Evolutionary conservation across 164 flowering plant species (phyloP).

Genomic region (Hamamelis virginiana): DNA sequence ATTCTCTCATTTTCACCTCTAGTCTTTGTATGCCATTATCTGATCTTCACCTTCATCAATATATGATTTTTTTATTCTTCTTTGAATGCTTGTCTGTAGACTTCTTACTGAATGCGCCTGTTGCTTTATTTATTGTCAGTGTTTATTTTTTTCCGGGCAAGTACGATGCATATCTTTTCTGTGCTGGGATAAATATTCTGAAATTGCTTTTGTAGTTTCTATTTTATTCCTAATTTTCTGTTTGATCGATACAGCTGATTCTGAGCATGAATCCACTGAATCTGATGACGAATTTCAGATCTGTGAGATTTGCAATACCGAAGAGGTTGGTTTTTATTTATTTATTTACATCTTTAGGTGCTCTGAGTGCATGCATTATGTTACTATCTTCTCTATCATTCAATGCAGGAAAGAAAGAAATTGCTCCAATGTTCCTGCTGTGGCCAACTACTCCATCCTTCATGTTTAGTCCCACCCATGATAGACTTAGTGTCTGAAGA

Average conservation of each 20-base stretch:
- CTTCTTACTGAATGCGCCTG: too few relatives aligned
- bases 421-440: constrained; percentile 89
- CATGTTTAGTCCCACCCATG: constrained; percentile 75
- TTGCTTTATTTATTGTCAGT: background rate
- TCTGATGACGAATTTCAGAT: constrained; percentile 99
- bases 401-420: constrained; percentile 79
- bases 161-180: background rate
- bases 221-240: constrained; percentile 4
- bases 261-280: constrained; percentile 71
- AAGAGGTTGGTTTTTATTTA: constrained; percentile 52
- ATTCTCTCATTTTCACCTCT: background rate
- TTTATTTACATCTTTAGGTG: background rate
- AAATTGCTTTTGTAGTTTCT: background rate
- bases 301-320: constrained; percentile 77
- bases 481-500: constrained; percentile 48
- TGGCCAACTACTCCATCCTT: constrained; percentile 71
- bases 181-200: background rate
- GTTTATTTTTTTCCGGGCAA: background rate
- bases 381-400: constrained; percentile 4
- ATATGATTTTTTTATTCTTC: background rate
- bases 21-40: background rate
- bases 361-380: background rate
- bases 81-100: background rate
- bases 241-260: constrained; percentile 63
- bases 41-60: background rate